Conservation (phyloP, 1,139 yeast species). For the Saccharomyces hybrid region DNA sequence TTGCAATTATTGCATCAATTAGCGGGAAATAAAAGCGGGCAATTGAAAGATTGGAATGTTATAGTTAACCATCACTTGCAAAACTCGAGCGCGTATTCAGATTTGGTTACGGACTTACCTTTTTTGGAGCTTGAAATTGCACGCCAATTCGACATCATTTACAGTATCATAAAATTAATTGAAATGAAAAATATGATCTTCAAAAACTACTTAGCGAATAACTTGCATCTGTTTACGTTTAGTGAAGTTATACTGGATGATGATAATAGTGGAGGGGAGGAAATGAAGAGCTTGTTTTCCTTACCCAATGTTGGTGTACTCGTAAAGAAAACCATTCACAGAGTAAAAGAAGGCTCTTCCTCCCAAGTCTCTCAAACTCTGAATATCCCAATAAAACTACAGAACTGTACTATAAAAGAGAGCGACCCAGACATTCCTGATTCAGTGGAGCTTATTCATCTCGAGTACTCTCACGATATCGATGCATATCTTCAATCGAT, state of each 20-base stretch:
- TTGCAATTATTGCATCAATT: conserved; percentile 35
- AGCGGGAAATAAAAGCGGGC: conserved; percentile 27
- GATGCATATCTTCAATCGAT: conserved; percentile 24
- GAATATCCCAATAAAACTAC: conserved; percentile 26
- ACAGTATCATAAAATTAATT: conserved; percentile 35
- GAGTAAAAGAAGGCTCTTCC: neutral
- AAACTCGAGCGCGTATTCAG: conserved; percentile 21
- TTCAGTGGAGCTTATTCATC: conserved; percentile 22
- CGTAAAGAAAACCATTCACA: conserved; percentile 13
- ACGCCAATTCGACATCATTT: conserved; percentile 40
- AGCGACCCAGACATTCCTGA: conserved; percentile 13
- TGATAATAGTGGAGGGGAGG: conserved; percentile 4
- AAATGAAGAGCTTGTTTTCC: conserved; percentile 22
- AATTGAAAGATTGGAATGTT: conserved; percentile 38
- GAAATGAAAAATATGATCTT: conserved; percentile 29
- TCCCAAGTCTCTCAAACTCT: conserved; percentile 3
- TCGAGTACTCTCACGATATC: conserved; percentile 28
- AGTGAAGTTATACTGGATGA: conserved; percentile 17
- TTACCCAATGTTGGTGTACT: conserved; percentile 29
- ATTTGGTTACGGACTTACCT: conserved; percentile 35
- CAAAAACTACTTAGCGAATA: conserved; percentile 30
- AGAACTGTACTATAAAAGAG: conserved; percentile 24
- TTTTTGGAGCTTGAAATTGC: conserved; percentile 28
- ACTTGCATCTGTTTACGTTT: conserved; percentile 26
- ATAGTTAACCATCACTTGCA: conserved; percentile 43